Percentiles rank a stretch among this genome's conserved stretches.
Evolutionary conservation across 2,329 filamentous ascomycete genomes (phyloP).

Genomic region (Coniella vitis): DNA sequence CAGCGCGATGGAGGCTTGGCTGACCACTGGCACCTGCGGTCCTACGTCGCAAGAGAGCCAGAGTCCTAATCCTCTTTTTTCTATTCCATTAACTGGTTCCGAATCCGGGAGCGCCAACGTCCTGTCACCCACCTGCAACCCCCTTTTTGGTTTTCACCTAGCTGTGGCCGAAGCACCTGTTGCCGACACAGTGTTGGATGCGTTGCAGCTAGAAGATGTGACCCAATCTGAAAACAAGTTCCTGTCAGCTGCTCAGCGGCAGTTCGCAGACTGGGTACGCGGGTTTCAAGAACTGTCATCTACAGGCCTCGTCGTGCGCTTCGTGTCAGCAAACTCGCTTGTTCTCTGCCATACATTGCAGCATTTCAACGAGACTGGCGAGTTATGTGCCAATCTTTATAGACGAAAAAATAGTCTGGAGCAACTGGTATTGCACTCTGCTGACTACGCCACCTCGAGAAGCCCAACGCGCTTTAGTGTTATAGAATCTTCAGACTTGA

Average conservation of each 20-base stretch:
- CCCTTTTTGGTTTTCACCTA: conserved; percentile 51
- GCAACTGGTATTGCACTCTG: conserved; percentile 34
- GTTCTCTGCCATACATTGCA: conserved; percentile 47
- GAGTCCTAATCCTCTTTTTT: conserved; percentile 39
- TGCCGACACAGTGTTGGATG: conserved; percentile 29
- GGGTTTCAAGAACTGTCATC: conserved; percentile 29
- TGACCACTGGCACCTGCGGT: conserved; percentile 8
- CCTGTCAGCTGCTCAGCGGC: conserved; percentile 30
- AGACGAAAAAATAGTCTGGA: conserved; percentile 33
- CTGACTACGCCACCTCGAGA: conserved; percentile 30
- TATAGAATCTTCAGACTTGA: conserved; percentile 47
- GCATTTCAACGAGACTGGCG: conserved; percentile 24
- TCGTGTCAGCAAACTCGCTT: conserved; percentile 41
- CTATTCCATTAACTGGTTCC: conserved; percentile 26
- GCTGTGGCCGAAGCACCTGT: conserved; percentile 37
- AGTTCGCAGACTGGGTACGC: conserved; percentile 40
- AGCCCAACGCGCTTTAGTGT: conserved; percentile 43
- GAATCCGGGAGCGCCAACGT: conserved; percentile 15
- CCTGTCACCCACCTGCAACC: conserved; percentile 44
- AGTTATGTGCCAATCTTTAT: conserved; percentile 33
- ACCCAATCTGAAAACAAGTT: neutral
- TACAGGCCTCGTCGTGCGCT: conserved; percentile 33
- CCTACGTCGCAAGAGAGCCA: conserved; percentile 2
- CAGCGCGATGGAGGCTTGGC: conserved; percentile 1
- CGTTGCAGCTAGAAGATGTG: conserved; percentile 7